These are phyloP conservation scores for Penicillium fuscoglaucum DNA, from an alignment of 2,329 filamentous ascomycete species.

Conservation along the genomic window DNA sequence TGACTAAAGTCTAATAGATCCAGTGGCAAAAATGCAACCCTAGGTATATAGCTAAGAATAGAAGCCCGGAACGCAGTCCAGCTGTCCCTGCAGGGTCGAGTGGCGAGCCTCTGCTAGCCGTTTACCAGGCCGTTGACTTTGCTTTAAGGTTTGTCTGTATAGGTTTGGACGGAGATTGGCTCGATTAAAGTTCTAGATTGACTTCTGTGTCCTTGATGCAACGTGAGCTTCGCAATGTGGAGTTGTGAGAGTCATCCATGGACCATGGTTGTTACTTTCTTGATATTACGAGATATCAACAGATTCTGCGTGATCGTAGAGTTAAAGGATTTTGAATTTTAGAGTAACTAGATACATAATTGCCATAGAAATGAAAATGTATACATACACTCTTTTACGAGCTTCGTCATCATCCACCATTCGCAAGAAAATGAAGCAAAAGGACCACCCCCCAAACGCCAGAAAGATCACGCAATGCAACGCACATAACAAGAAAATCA, in stretches of 20 bases:
- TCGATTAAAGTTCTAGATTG: not conserved
- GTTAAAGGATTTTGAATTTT: not conserved
- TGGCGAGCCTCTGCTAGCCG: not conserved
- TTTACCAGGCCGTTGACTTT: not conserved
- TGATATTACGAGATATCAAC: not conserved
- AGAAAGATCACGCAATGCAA: not conserved
- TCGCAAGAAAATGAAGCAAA: conserved; percentile 3
- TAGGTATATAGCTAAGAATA: not conserved
- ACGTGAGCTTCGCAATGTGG: not conserved
- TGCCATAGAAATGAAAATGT: not conserved
- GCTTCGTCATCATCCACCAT: not conserved
- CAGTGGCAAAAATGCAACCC: not conserved
- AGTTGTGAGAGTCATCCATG: not conserved
- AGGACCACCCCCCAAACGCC: not conserved
- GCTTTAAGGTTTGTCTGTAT: not conserved
- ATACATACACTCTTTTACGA: not conserved
- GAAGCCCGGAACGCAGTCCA: not conserved
- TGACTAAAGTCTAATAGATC: not conserved
- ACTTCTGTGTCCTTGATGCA: not conserved
- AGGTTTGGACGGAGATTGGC: not conserved
- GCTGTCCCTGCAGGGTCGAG: not conserved
- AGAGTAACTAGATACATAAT: not conserved
- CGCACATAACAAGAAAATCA: not conserved
- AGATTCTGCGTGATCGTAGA: not conserved
- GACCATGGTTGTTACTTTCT: not conserved